Conservation (phyloP, 129 eudicot species). For the Cynara cardunculus region DNA sequence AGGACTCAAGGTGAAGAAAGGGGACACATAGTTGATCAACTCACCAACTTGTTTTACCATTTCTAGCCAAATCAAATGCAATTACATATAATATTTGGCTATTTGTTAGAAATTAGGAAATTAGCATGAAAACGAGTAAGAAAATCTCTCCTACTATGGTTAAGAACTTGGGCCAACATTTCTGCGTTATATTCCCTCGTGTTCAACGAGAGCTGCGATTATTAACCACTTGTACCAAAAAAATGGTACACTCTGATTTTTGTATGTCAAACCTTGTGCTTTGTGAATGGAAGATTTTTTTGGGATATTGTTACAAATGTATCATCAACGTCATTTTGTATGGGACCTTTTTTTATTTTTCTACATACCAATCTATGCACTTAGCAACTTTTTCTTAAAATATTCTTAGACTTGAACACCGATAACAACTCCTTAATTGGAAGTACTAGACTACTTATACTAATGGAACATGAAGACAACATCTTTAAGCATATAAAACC, state of each 20-base stretch:
- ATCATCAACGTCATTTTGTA: not conserved
- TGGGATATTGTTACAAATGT: not conserved
- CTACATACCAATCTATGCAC: no score
- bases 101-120: not conserved
- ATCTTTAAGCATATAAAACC: not conserved
- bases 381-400: not conserved
- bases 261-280: not conserved
- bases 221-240: not conserved
- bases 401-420: not conserved
- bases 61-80: not conserved
- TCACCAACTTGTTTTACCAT: not conserved
- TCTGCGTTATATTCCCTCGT: not conserved
- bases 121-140: not conserved
- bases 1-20: not conserved
- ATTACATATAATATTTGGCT: not conserved
- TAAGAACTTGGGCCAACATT: not conserved
- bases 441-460: not conserved
- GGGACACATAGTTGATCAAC: conserved; percentile 3
- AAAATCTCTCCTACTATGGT: not conserved
- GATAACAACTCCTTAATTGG: not conserved
- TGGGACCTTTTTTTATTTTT: not conserved
- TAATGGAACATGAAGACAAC: not conserved
- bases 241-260: not conserved
- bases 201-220: not conserved
- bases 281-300: not conserved